Conservation (phyloP, 805 yeast genomes). For the Saccharomycopsis sp. region DNA sequence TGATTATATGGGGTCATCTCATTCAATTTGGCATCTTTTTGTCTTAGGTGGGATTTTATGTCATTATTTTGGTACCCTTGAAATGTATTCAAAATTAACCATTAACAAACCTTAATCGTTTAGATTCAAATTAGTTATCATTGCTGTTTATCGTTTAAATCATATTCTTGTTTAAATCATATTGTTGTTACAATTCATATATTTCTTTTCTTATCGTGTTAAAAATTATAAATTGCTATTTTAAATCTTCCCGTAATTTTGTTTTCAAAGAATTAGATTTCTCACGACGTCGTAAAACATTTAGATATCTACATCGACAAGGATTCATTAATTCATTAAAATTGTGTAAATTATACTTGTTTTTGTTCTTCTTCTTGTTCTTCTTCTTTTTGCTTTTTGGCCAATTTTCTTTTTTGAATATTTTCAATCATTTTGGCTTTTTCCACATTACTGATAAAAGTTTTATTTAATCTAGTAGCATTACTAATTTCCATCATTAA, state of each 20-base stretch:
- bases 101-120: slow-evolving; percentile 10
- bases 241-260: no score
- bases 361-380: background rate
- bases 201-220: no score
- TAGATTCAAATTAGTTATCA: no score
- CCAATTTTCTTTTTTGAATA: slow-evolving; percentile 42
- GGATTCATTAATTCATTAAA: no score
- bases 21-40: slow-evolving; percentile 88
- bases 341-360: no score
- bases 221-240: no score
- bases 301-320: no score
- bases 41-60: slow-evolving; percentile 86
- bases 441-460: slow-evolving; percentile 76
- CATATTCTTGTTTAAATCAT: no score
- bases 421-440: slow-evolving; percentile 69
- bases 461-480: slow-evolving; percentile 78
- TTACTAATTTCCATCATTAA: slow-evolving; percentile 82
- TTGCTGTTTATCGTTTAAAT: no score
- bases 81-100: slow-evolving; percentile 37
- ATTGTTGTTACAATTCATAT: no score
- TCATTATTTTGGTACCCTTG: slow-evolving; percentile 71
- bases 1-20: slow-evolving; percentile 66
- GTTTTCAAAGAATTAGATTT: no score
- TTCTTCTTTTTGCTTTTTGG: slow-evolving; percentile 13
- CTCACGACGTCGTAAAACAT: no score